These are phyloP conservation scores for Microbotryum scabiosae DNA, from an alignment of 1,284 basidiomycete species.

Conservation along the genomic window DNA sequence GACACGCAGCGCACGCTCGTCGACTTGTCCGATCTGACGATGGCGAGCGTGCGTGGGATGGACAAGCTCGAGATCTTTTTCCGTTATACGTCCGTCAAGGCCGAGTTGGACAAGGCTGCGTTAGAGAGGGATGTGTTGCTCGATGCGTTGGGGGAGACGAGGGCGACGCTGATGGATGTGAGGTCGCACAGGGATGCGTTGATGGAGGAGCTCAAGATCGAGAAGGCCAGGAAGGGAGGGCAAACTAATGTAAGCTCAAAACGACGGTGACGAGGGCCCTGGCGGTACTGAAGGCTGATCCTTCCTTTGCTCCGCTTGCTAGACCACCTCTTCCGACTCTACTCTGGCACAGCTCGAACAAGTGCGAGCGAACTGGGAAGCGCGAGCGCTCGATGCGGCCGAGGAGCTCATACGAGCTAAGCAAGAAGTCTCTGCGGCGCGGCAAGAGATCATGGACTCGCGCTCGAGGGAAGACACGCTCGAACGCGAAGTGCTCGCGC, in stretches of 20 bases:
- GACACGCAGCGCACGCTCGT: neutral
- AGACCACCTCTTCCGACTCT: neutral
- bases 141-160: constrained; percentile 23
- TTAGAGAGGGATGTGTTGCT: constrained; percentile 25
- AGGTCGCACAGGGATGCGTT: constrained; percentile 14
- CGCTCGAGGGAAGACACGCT: constrained; percentile 6
- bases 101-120: constrained; percentile 25
- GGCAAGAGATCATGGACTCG: constrained; percentile 1
- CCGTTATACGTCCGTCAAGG: constrained; percentile 25
- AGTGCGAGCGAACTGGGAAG: constrained; percentile 9
- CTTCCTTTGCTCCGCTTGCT: too few relatives aligned
- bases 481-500: constrained; percentile 8
- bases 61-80: constrained; percentile 31
- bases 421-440: constrained; percentile 3
- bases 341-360: constrained; percentile 12
- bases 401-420: neutral
- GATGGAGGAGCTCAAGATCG: constrained; percentile 6
- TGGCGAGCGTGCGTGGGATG: constrained; percentile 14
- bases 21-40: neutral
- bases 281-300: too few relatives aligned
- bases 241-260: constrained; percentile 6
- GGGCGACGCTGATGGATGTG: constrained; percentile 17
- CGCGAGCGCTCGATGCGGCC: constrained; percentile 4
- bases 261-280: too few relatives aligned
- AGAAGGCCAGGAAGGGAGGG: neutral